phyloP scores from a whole-genome alignment of 352 stramenopile genomes.

The Phytopythium delawarense region DNA sequence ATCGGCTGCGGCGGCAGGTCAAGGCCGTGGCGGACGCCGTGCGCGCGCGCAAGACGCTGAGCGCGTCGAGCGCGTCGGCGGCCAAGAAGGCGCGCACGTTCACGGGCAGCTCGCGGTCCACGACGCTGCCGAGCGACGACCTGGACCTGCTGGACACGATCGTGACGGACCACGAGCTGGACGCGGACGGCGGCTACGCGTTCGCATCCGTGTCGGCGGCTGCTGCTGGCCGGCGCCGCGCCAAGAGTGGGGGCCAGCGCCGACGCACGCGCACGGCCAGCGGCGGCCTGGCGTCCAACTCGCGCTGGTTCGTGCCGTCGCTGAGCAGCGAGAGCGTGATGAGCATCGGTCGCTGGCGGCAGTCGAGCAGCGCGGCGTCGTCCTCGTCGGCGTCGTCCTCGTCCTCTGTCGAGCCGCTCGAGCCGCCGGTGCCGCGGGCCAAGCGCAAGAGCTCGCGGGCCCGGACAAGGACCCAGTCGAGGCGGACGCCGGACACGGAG shows the following conservation, averaged over 20 bases:
- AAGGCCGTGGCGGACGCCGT: constrained; percentile 14
- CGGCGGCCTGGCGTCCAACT: neutral
- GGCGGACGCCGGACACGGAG: neutral
- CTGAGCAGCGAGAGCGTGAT: constrained; percentile 5
- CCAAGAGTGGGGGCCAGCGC: constrained; percentile 7
- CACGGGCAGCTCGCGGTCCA: constrained; percentile 20
- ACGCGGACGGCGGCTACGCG: constrained; percentile 7
- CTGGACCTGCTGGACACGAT: constrained; percentile 36
- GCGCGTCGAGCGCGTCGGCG: neutral
- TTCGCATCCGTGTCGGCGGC: neutral
- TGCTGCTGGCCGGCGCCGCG: neutral
- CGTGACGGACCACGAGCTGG: constrained; percentile 22
- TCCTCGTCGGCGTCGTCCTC: constrained; percentile 4
- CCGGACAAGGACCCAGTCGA: neutral
- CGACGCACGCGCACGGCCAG: neutral
- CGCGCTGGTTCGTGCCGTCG: constrained; percentile 4
- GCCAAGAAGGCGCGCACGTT: constrained; percentile 12
- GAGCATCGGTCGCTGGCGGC: constrained; percentile 12
- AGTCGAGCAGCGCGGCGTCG: constrained; percentile 8
- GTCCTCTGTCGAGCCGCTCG: constrained; percentile 2
- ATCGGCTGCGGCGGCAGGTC: constrained; percentile 17
- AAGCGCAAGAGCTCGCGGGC: constrained; percentile 2
- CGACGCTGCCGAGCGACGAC: constrained; percentile 29
- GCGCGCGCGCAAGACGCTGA: constrained; percentile 4
- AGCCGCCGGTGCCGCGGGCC: constrained; percentile 6